Conservation (phyloP, 108 stramenopile genomes). For the Skeletonema costatum region DNA sequence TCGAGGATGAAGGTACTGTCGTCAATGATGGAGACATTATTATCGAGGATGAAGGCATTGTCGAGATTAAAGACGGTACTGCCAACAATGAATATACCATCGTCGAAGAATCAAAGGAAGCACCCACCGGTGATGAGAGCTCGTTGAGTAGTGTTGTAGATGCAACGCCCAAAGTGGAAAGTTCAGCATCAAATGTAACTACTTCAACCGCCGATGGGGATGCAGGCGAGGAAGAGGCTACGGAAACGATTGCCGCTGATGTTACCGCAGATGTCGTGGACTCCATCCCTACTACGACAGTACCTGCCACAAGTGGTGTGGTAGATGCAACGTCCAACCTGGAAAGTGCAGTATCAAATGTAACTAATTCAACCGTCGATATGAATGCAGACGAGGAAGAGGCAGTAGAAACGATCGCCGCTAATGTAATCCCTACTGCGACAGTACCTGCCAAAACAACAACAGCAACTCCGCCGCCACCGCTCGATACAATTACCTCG, state of each 20-base stretch:
- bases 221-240: not conserved
- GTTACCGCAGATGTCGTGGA: not conserved
- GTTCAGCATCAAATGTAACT: not conserved
- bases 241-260: not conserved
- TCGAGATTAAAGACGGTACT: not conserved
- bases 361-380: not conserved
- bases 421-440: not conserved
- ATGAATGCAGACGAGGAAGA: not conserved
- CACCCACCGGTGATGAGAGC: not conserved
- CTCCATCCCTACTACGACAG: not conserved
- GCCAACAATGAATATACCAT: too few species aligned
- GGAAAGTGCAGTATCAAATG: not conserved
- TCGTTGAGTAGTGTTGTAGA: not conserved
- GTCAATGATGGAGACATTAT: not conserved
- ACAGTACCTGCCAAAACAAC: not conserved
- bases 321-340: not conserved
- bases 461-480: not conserved
- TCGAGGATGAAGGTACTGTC: too few species aligned
- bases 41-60: not conserved
- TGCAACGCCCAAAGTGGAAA: not conserved
- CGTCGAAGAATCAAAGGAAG: not conserved
- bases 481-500: slow-evolving; percentile 18
- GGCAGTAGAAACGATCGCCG: not conserved
- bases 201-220: not conserved
- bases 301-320: not conserved